phyloP scores from a whole-genome alignment of 2,329 filamentous ascomycete genomes.

The Aureobasidium sp. region DNA sequence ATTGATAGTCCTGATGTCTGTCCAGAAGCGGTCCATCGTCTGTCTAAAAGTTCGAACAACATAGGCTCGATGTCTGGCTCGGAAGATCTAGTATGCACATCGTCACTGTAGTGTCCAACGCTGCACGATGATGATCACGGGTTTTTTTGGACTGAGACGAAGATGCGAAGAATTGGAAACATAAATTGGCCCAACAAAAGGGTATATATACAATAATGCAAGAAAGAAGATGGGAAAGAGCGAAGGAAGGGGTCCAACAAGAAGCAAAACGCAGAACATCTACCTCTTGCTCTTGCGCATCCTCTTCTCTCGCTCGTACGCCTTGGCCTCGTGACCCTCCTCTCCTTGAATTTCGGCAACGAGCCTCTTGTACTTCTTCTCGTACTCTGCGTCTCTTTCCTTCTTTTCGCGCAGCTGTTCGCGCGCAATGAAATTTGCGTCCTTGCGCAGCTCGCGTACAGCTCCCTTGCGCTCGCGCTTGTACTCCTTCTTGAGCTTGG shows the following conservation, averaged over 20 bases:
- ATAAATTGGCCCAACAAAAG: constrained; percentile 1
- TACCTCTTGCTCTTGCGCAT: constrained; percentile 58
- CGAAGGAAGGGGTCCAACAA: background rate
- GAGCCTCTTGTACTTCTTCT: constrained; percentile 89
- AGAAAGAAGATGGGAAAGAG: background rate
- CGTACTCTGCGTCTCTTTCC: constrained; percentile 85
- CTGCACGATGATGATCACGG: background rate
- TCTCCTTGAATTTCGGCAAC: constrained; percentile 94
- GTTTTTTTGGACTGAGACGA: background rate
- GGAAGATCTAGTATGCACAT: background rate
- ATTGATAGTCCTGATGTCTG: background rate
- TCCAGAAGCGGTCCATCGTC: no score
- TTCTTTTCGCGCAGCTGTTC: constrained; percentile 90
- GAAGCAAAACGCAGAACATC: background rate
- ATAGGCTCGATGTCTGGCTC: background rate
- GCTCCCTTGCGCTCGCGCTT: constrained; percentile 94
- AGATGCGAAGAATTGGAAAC: background rate
- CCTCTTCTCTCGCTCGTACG: constrained; percentile 80
- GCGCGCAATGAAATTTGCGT: constrained; percentile 85
- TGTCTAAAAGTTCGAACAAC: background rate
- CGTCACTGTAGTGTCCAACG: background rate
- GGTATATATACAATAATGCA: background rate
- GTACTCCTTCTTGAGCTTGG: constrained; percentile 81
- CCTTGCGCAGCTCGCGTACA: constrained; percentile 88
- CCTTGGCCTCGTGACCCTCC: constrained; percentile 79